Percentiles rank a stretch among this genome's conserved stretches.
phyloP scores from a whole-genome alignment of 805 yeast species.

The Hermanozyma aechmeae region DNA sequence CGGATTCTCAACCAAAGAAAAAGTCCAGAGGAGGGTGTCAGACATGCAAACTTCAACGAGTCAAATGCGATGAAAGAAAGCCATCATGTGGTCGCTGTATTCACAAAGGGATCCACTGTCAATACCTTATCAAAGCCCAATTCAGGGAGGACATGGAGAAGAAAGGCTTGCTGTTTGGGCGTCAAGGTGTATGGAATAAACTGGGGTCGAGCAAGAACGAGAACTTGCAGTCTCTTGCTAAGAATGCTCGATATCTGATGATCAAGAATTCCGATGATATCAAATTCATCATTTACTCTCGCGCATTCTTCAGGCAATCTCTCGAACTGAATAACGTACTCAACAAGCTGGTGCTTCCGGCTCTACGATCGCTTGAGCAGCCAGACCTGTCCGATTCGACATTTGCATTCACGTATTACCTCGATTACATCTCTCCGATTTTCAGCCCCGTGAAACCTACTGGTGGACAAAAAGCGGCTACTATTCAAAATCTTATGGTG shows the following conservation, averaged over 20 bases:
- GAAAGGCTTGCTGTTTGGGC: constrained; percentile 16
- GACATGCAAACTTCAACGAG: constrained; percentile 11
- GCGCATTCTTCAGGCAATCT: constrained; percentile 7
- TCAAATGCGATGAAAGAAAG: constrained; percentile 20
- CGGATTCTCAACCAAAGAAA: no score
- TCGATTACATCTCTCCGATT: constrained; percentile 18
- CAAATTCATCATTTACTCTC: constrained; percentile 11
- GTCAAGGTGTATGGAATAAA: constrained; percentile 20
- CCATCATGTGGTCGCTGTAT: constrained; percentile 14
- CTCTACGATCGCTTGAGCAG: constrained; percentile 8
- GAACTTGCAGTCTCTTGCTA: constrained; percentile 5
- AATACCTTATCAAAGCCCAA: constrained; percentile 13
- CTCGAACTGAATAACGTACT: neutral
- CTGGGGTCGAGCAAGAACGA: constrained; percentile 2
- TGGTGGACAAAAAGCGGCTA: no score
- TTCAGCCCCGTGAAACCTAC: constrained; percentile 16
- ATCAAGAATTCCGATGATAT: constrained; percentile 8
- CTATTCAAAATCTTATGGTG: constrained; percentile 1
- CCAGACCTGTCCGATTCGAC: constrained; percentile 7
- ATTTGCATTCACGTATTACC: constrained; percentile 16
- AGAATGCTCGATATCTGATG: constrained; percentile 7
- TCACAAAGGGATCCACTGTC: constrained; percentile 9
- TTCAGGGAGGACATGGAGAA: constrained; percentile 18
- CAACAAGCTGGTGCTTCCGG: constrained; percentile 1
- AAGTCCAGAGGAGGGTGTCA: constrained; percentile 17